Percentiles rank a stretch among this genome's conserved stretches.
Evolutionary conservation across 2,329 filamentous ascomycete species (phyloP).

Genomic region (Colletotrichum lentis): DNA sequence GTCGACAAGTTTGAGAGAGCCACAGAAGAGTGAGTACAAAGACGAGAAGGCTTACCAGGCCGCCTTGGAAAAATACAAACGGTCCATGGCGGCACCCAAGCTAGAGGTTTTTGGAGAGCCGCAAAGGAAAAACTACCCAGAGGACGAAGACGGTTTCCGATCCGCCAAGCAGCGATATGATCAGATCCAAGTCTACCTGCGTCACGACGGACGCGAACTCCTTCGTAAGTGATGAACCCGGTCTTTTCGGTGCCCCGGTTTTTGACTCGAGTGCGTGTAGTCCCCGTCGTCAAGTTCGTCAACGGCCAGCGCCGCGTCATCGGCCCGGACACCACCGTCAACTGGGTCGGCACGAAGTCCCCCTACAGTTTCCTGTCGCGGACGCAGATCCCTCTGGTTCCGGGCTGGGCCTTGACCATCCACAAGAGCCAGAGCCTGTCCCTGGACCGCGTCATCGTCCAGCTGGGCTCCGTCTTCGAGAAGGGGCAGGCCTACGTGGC

Average conservation of each 20-base stretch:
- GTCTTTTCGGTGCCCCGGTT: fast-evolving
- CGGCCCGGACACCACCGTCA: constrained; percentile 59
- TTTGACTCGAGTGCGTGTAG: neutral
- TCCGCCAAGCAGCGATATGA: too few species aligned
- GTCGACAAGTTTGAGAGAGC: neutral
- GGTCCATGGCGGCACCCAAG: too few species aligned
- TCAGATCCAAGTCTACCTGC: too few species aligned
- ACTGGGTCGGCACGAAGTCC: constrained; percentile 53
- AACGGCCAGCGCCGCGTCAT: constrained; percentile 57
- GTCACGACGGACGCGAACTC: too few species aligned
- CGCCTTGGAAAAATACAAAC: neutral
- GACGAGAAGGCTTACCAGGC: neutral
- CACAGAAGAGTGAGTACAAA: neutral
- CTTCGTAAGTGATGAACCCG: neutral
- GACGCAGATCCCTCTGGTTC: constrained; percentile 68
- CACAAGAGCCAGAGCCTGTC: constrained; percentile 72
- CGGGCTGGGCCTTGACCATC: constrained; percentile 70
- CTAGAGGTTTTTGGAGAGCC: too few species aligned
- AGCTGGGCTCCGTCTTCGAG: constrained; percentile 62
- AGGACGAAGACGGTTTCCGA: too few species aligned
- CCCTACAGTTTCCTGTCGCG: constrained; percentile 60
- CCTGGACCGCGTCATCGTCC: constrained; percentile 64
- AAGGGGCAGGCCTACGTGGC: constrained; percentile 70
- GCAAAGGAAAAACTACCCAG: too few species aligned
- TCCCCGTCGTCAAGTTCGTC: constrained; percentile 55